Percentiles rank a stretch among this genome's conserved stretches.
Conservation (phyloP, 495 filamentous ascomycete species). For the Hyphodiscus hymeniophilus region DNA sequence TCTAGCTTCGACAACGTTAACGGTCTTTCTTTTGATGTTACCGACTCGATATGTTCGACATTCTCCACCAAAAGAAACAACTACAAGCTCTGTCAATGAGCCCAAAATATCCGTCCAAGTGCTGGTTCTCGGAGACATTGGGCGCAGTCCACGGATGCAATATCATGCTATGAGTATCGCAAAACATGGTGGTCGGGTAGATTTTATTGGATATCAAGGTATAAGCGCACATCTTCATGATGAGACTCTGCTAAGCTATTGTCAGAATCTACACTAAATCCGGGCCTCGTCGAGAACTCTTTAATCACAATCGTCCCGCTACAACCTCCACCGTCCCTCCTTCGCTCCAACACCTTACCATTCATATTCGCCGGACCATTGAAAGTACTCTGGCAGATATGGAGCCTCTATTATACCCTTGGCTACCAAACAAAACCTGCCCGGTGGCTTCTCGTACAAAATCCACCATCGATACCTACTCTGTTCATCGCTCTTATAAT, state of each 20-base stretch:
- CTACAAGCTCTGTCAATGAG: slow-evolving; percentile 5
- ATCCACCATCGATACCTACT: slow-evolving; percentile 91
- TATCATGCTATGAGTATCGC: slow-evolving; percentile 95
- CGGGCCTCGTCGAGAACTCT: slow-evolving; percentile 55
- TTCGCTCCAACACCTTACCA: slow-evolving; percentile 60
- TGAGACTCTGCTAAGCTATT: slow-evolving; percentile 9
- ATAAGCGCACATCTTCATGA: too few relatives aligned
- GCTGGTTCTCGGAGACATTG: slow-evolving; percentile 96
- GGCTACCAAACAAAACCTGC: slow-evolving; percentile 63
- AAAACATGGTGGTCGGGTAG: slow-evolving; percentile 68
- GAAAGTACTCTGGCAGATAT: slow-evolving; percentile 79
- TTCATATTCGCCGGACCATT: slow-evolving; percentile 75
- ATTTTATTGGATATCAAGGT: slow-evolving; percentile 87
- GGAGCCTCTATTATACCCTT: slow-evolving; percentile 58
- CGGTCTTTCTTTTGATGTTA: slow-evolving; percentile 18
- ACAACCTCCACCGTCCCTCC: slow-evolving; percentile 45
- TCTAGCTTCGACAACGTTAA: slow-evolving; percentile 20
- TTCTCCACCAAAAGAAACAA: slow-evolving; percentile 16
- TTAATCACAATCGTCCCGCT: slow-evolving; percentile 54
- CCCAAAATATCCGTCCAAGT: slow-evolving; percentile 56
- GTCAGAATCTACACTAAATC: slow-evolving; percentile 47
- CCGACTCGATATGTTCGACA: slow-evolving; percentile 22
- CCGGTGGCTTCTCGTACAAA: slow-evolving; percentile 81
- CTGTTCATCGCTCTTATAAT: slow-evolving; percentile 64
- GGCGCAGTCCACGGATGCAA: slow-evolving; percentile 94